Percentiles rank a stretch among this genome's conserved stretches.
phyloP scores from a whole-genome alignment of 495 filamentous ascomycete species.

The Xylaria grammica region DNA sequence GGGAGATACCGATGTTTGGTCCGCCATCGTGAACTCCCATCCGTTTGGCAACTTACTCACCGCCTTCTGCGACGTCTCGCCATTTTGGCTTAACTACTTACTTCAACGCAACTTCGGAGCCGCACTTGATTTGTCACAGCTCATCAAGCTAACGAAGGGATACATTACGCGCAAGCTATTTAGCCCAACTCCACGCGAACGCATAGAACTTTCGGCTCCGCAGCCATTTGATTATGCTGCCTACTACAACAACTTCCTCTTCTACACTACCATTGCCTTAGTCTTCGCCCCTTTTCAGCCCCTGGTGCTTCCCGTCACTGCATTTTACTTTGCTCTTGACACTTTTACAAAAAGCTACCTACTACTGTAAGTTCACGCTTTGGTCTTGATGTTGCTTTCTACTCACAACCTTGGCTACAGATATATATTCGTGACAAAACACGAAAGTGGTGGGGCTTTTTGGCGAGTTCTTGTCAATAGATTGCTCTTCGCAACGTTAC shows the following conservation, averaged over 20 bases:
- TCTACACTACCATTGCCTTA: slow-evolving; percentile 77
- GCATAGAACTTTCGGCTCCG: slow-evolving; percentile 81
- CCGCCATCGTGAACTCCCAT: slow-evolving; percentile 61
- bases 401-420: slow-evolving; percentile 5
- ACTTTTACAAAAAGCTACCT: slow-evolving; percentile 82
- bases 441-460: slow-evolving; percentile 77
- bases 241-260: slow-evolving; percentile 86
- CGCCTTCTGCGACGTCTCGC: slow-evolving; percentile 69
- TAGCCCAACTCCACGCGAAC: slow-evolving; percentile 75
- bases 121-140: slow-evolving; percentile 74
- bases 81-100: slow-evolving; percentile 83
- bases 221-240: slow-evolving; percentile 79
- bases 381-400: background rate
- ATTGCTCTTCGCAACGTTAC: slow-evolving; percentile 70
- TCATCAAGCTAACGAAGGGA: slow-evolving; percentile 62
- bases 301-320: slow-evolving; percentile 73
- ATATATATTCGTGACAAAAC: slow-evolving; percentile 72
- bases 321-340: slow-evolving; percentile 78
- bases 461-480: slow-evolving; percentile 82
- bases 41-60: slow-evolving; percentile 59
- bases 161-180: slow-evolving; percentile 68
- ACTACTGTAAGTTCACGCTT: slow-evolving; percentile 66
- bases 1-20: slow-evolving; percentile 55
- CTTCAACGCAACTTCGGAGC: slow-evolving; percentile 81
- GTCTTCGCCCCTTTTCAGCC: slow-evolving; percentile 79